Evolutionary conservation across 202 grass and related monocot genomes (phyloP), one percentile per base, ranked within the genome.

Genomic region (Bolboschoenoplectus hybrid): DNA sequence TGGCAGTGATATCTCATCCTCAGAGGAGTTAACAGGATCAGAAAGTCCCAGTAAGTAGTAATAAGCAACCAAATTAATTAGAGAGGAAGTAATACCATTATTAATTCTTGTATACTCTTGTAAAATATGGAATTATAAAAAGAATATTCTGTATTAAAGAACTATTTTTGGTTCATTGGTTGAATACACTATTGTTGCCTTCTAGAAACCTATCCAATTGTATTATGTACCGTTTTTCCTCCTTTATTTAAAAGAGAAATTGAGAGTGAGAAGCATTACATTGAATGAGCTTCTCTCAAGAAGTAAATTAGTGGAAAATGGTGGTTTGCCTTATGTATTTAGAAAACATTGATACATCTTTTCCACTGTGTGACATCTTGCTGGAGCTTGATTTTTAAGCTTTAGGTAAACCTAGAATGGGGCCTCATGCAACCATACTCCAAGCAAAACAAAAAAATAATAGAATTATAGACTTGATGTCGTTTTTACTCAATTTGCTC

Each of bases 1-100:
- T 5, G 45, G 5, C 2, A n/a, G 46, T 52, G 43, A 53, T 51
- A 55, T 69, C 63, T 83, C 80, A 82, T 82, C 81, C 64, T 52
- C 26, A 9, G 65, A 84, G 32, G 20, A 39, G 36, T 58, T 55
- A 60, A 51, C 13, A 39, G 49, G 51, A 84, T 67, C 82, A 44
- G 82, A 84, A 70, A 83, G 62, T 9, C 52, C 39, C 4, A 39
- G 82, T 84, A 84, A 70, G 49, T 56, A 71, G 4, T 9, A 14
- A 12, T 6, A 26, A 50, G 9, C 17, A 34, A 61, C 3, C 55
- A 19, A 9, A 8, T 41, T 1, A 44, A 16, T 61, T 19, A 58
- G 38, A 58, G 53, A 61, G 53, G 53, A 61, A 61, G 2, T 77
- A 20, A 44, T 26, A 61, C 19, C 19, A 20, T 38, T 7, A 5